A percentile compares a stretch with the other conserved stretches of the same genome.
Conservation (phyloP, 2,329 filamentous ascomycete genomes). For the Trichoderma hamatum region DNA sequence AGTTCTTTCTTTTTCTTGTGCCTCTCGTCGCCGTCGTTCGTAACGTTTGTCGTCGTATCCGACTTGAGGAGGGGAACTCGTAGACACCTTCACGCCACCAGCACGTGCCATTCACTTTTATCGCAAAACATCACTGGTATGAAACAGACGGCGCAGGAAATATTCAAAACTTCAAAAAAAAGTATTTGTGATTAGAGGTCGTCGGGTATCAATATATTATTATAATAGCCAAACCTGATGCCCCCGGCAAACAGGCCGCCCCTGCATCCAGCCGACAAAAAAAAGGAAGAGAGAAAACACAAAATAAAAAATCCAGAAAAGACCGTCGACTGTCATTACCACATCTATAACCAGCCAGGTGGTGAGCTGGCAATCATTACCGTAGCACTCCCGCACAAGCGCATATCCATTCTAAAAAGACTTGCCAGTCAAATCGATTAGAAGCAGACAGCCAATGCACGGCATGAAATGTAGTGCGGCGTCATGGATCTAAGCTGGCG, state of each 20-base stretch:
- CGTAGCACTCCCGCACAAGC: background rate
- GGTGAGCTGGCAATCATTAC: conserved; percentile 1
- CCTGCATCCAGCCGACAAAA: conserved; percentile 22
- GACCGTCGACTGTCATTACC: conserved; percentile 21
- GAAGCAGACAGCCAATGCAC: background rate
- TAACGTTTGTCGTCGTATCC: background rate
- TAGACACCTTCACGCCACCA: background rate
- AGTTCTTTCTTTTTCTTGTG: background rate
- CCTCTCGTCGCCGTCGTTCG: background rate
- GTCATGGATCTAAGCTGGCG: conserved; percentile 16
- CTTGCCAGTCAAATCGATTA: conserved; percentile 2
- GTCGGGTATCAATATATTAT: conserved; percentile 29
- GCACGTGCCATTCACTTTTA: background rate
- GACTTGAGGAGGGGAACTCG: background rate
- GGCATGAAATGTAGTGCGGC: background rate
- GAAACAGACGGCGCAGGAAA: background rate
- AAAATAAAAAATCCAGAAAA: conserved; percentile 2
- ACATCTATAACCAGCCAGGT: conserved; percentile 16
- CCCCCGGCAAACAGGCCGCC: conserved; percentile 13
- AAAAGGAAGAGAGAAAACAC: background rate
- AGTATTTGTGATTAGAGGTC: conserved; percentile 23
- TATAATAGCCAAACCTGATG: conserved; percentile 27
- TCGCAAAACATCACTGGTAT: background rate
- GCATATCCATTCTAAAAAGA: conserved; percentile 11
- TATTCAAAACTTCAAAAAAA: background rate